Percentiles rank a stretch among this genome's conserved stretches.
These are phyloP conservation scores for Delitschia confertaspora DNA, from an alignment of 495 filamentous ascomycete species.

Conservation along the genomic window DNA sequence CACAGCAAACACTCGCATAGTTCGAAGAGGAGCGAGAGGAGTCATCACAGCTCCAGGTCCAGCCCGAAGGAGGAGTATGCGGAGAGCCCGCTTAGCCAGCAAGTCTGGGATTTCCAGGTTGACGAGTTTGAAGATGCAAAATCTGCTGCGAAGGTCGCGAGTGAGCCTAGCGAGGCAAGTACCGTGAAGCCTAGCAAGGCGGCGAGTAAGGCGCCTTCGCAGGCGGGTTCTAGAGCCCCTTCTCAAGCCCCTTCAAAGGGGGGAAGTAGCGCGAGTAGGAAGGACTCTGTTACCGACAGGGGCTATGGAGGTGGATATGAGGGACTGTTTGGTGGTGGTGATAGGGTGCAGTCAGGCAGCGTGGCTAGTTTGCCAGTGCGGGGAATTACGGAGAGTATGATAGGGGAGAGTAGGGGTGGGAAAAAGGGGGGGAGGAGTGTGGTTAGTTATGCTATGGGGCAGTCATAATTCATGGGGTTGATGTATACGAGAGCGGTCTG, in stretches of 20 bases:
- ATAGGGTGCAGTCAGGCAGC: conserved; percentile 7
- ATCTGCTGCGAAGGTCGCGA: conserved; percentile 16
- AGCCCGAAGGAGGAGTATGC: too few species aligned
- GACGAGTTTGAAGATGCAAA: neutral
- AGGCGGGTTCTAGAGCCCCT: too few species aligned
- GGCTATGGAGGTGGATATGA: conserved; percentile 7
- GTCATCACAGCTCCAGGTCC: too few species aligned
- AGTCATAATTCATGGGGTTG: too few species aligned
- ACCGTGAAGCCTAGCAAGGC: conserved; percentile 25
- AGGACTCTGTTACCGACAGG: conserved; percentile 19
- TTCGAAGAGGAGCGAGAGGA: too few species aligned
- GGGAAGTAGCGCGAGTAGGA: conserved; percentile 3
- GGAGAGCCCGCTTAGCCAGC: too few species aligned
- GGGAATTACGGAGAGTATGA: conserved; percentile 26
- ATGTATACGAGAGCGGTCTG: too few species aligned
- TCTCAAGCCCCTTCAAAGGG: too few species aligned
- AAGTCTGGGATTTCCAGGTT: neutral
- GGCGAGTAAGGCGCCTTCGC: too few species aligned
- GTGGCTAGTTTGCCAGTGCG: conserved; percentile 26
- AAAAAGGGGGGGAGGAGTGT: conserved; percentile 26
- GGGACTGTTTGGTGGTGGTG: conserved; percentile 4
- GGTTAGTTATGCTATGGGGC: conserved; percentile 20
- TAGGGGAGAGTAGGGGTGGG: conserved; percentile 14
- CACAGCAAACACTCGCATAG: conserved; percentile 13
- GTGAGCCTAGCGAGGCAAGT: conserved; percentile 26